phyloP scores from a whole-genome alignment of 2,329 filamentous ascomycete species.

The Zopfia rhizophila region DNA sequence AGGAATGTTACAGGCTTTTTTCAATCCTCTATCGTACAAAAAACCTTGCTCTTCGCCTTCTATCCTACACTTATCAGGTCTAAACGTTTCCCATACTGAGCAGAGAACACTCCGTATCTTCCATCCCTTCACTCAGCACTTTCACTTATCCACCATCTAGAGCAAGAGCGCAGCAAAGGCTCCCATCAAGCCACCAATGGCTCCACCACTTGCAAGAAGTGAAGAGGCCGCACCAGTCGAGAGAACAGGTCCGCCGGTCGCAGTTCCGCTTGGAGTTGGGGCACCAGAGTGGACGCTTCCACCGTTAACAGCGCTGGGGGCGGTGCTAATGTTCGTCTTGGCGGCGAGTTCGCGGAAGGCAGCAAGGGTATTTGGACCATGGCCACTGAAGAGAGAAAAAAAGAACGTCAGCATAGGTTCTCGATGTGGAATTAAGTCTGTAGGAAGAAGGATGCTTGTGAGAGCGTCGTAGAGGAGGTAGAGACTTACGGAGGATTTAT shows the following conservation, averaged over 20 bases:
- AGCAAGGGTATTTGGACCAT: slow-evolving; percentile 27
- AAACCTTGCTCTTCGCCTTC: too few species aligned
- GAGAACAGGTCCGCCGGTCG: slow-evolving; percentile 1
- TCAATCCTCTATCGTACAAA: too few species aligned
- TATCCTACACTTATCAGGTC: too few species aligned
- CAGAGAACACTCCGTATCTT: too few species aligned
- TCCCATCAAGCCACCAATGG: slow-evolving; percentile 16
- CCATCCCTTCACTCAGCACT: too few species aligned
- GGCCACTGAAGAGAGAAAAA: not conserved
- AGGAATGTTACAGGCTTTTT: too few species aligned
- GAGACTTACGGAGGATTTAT: slow-evolving; percentile 37
- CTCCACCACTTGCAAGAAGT: slow-evolving; percentile 16
- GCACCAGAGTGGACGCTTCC: slow-evolving; percentile 14
- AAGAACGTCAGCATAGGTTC: slow-evolving; percentile 1
- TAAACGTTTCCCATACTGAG: too few species aligned
- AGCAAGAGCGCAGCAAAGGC: slow-evolving; percentile 23
- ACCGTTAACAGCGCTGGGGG: slow-evolving; percentile 18
- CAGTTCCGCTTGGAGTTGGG: slow-evolving; percentile 6
- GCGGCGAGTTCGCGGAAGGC: slow-evolving; percentile 26
- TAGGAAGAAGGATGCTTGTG: not conserved
- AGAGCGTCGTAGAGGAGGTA: too few species aligned
- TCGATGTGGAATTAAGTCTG: not conserved
- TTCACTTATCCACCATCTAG: too few species aligned
- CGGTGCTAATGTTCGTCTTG: slow-evolving; percentile 24
- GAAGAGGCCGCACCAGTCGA: slow-evolving; percentile 25